Evolutionary conservation across 2,329 filamentous ascomycete genomes (phyloP).

Genomic region (Diaporthe citrichinensis): DNA sequence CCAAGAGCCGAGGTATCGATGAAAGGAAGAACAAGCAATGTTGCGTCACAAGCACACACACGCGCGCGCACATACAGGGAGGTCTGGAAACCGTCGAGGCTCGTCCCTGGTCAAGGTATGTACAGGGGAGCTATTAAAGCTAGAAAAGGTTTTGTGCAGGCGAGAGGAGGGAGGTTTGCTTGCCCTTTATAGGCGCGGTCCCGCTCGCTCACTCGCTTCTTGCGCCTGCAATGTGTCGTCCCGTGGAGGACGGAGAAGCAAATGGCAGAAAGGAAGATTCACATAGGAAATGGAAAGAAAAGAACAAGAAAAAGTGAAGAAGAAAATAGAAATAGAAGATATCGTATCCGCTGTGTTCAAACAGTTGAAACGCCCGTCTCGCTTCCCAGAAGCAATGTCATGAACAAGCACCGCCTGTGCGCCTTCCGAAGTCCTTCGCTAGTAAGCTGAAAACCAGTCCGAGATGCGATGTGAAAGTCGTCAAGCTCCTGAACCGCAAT

Average conservation of each 20-base stretch:
- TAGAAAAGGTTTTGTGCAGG: background rate
- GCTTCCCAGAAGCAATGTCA: conserved; percentile 35
- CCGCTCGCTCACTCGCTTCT: background rate
- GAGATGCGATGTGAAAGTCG: background rate
- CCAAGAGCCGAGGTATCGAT: conserved; percentile 38
- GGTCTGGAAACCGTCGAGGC: conserved; percentile 16
- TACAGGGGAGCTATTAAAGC: conserved; percentile 8
- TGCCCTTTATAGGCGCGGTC: background rate
- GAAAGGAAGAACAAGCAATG: background rate
- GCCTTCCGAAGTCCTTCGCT: conserved; percentile 15
- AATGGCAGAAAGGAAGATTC: background rate
- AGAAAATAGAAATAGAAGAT: background rate
- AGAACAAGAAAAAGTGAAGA: background rate
- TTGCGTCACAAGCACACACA: conserved; percentile 9
- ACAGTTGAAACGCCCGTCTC: conserved; percentile 37
- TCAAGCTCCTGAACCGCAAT: background rate
- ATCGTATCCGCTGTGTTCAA: conserved; percentile 27
- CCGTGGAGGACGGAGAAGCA: background rate
- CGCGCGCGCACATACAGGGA: background rate
- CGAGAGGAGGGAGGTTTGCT: background rate
- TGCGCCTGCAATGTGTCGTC: background rate
- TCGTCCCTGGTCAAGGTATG: background rate
- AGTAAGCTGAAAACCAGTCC: background rate
- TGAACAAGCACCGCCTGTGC: conserved; percentile 19
- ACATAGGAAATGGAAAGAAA: conserved; percentile 14